A percentile compares a stretch with the other conserved stretches of the same genome.
phyloP scores from a whole-genome alignment of 2,329 filamentous ascomycete genomes.

The Aspergillus fijiensis region DNA sequence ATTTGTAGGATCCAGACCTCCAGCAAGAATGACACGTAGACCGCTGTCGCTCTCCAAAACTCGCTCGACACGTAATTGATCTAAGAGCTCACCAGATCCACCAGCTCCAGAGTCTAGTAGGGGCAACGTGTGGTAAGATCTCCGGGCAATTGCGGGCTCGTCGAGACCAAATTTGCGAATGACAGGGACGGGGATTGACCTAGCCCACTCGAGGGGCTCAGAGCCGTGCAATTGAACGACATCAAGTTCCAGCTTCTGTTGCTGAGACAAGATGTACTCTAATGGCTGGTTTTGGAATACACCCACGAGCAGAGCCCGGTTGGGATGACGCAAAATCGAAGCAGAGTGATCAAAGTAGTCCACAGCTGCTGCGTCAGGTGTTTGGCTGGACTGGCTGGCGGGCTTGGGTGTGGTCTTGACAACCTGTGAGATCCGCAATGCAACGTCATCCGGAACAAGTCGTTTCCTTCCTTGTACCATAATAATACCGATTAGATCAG shows the following conservation, averaged over 20 bases:
- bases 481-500: constrained; percentile 91
- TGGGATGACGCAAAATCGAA: constrained; percentile 49
- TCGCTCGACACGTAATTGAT: constrained; percentile 66
- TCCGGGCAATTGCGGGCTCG: constrained; percentile 67
- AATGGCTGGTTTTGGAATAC: constrained; percentile 93
- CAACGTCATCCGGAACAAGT: constrained; percentile 74
- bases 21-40: constrained; percentile 78
- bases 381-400: constrained; percentile 12
- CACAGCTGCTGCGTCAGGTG: constrained; percentile 28
- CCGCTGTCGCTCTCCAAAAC: constrained; percentile 66
- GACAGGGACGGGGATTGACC: constrained; percentile 85
- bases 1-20: constrained; percentile 78
- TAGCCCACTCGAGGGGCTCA: constrained; percentile 90
- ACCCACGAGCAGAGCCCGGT: constrained; percentile 77
- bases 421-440: constrained; percentile 73
- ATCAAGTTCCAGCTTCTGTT: constrained; percentile 74
- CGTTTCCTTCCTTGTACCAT: constrained; percentile 79
- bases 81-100: constrained; percentile 74
- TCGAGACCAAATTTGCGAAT: constrained; percentile 79
- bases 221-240: constrained; percentile 89
- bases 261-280: constrained; percentile 74
- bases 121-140: constrained; percentile 80
- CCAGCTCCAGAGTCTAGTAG: constrained; percentile 85
- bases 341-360: constrained; percentile 71
- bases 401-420: constrained; percentile 58